phyloP scores from a whole-genome alignment of 2,329 filamentous ascomycete species.

The Calonectria henricotiae region DNA sequence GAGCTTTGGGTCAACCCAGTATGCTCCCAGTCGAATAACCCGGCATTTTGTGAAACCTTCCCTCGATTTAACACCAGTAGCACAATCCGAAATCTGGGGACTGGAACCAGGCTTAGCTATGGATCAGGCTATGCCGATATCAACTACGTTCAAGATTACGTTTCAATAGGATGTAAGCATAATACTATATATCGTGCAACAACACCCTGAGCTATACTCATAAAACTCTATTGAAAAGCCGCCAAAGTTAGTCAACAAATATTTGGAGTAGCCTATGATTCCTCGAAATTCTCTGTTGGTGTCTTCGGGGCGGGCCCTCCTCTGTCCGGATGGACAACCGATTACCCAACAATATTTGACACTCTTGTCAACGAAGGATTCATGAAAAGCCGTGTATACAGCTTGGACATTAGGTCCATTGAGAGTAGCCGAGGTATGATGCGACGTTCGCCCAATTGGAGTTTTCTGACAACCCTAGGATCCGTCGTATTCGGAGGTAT shows the following conservation, averaged over 20 bases:
- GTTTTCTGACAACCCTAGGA: constrained; percentile 25
- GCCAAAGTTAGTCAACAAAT: constrained; percentile 56
- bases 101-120: constrained; percentile 52
- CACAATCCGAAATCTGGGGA: constrained; percentile 52
- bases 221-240: constrained; percentile 39
- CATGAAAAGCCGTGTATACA: constrained; percentile 59
- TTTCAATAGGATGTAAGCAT: constrained; percentile 56
- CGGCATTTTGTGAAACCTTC: constrained; percentile 51
- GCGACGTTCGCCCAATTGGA: rapidly evolving
- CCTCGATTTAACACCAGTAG: constrained; percentile 55
- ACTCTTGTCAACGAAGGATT: constrained; percentile 55
- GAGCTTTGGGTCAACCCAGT: constrained; percentile 64
- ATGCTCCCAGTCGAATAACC: constrained; percentile 55
- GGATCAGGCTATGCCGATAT: constrained; percentile 56
- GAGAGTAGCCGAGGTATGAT: constrained; percentile 51
- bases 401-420: constrained; percentile 56
- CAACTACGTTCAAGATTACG: constrained; percentile 57
- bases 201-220: constrained; percentile 26
- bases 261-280: constrained; percentile 59
- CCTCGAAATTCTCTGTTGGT: constrained; percentile 52
- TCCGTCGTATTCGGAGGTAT: constrained; percentile 71
- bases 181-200: too few relatives aligned
- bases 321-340: constrained; percentile 55
- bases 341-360: constrained; percentile 59
- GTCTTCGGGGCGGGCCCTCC: constrained; percentile 58